Evolutionary conservation across 2,329 filamentous ascomycete species (phyloP), one percentile per base, ranked within the genome.

Genomic region (Bimuria novae-zelandiae): DNA sequence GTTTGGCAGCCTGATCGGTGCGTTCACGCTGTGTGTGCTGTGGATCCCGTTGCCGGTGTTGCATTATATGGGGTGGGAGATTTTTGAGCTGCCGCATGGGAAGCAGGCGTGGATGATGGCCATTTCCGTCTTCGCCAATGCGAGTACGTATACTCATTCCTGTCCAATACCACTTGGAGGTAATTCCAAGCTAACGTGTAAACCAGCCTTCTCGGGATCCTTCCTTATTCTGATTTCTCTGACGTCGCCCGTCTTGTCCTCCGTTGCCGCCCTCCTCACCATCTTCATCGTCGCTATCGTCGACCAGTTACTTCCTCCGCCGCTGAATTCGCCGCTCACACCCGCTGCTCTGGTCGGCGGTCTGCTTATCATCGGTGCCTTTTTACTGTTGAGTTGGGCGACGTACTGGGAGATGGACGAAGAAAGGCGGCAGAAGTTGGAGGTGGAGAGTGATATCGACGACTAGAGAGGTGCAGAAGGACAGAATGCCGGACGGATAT

Each of bases 251-350:
- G 94, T 99, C 2, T 80, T 99, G 4, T 93, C 89, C 52, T 95
- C 89, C 16, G 94, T 99, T 10, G 94, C 94, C 0, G 91, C 93
- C 2, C 83, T 99, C 6, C 80, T 99, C 41, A 99, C 94, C 19
- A 99, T 99, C 61, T 97, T 99, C 80, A 85, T 97, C 55, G 94
- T 99, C 6, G 94, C 93, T 0, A 79, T 97, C 25, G 90, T 90
- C 50, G 94, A 99, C 75, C 95, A 94, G 86, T 71, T 92, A 51
- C 80, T 92, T 37, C 95, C 90, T 0, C 77, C 77, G 4, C 79
- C 79, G 2, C 68, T 81, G n/a, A 90, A 93, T 44, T 82, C 88
- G 63, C 84, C 89, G 0, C 79, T 96, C 17, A 89, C 87, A 46
- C 77, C 81, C 3, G 89, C 92, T 0, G 89, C 93, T 3, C 80